Evolutionary conservation across 352 stramenopile genomes (phyloP).

Genomic region (Phytophthora pini): DNA sequence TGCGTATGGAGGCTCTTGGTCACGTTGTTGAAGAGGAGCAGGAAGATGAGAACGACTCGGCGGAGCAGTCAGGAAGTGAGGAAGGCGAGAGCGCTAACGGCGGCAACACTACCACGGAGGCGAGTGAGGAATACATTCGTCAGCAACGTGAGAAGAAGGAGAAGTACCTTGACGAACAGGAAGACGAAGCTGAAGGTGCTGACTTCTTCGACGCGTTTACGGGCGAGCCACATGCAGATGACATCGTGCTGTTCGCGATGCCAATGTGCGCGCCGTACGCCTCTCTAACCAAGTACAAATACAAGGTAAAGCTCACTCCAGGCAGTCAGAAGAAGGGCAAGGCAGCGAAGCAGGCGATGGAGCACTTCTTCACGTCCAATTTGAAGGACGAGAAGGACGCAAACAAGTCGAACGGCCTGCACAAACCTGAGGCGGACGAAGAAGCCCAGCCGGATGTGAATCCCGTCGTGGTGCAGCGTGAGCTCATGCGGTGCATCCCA

Average conservation of each 20-base stretch:
- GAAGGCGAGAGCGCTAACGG: conserved; percentile 11
- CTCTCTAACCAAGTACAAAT: conserved; percentile 89
- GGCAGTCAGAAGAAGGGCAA: conserved; percentile 93
- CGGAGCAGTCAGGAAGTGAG: conserved; percentile 24
- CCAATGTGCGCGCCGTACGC: conserved; percentile 92
- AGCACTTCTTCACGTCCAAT: conserved; percentile 81
- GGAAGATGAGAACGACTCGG: conserved; percentile 33
- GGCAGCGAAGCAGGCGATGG: conserved; percentile 86
- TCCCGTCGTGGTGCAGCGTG: conserved; percentile 75
- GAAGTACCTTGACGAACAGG: conserved; percentile 84
- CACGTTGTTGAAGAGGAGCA: conserved; percentile 53
- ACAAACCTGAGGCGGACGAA: conserved; percentile 34
- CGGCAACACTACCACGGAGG: conserved; percentile 17
- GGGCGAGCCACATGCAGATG: conserved; percentile 73
- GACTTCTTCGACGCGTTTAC: conserved; percentile 91
- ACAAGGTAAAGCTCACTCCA: conserved; percentile 93
- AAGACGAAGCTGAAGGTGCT: conserved; percentile 75
- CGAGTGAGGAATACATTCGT: conserved; percentile 69
- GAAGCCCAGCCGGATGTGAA: conserved; percentile 59
- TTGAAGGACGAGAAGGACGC: conserved; percentile 73
- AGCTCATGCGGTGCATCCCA: conserved; percentile 89
- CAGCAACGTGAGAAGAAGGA: conserved; percentile 85
- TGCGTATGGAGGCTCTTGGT: conserved; percentile 93
- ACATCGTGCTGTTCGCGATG: conserved; percentile 90
- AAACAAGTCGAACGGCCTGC: conserved; percentile 16